Evolutionary conservation across 2,329 filamentous ascomycete species (phyloP).

Genomic region (Aspergillus fumigatus): DNA sequence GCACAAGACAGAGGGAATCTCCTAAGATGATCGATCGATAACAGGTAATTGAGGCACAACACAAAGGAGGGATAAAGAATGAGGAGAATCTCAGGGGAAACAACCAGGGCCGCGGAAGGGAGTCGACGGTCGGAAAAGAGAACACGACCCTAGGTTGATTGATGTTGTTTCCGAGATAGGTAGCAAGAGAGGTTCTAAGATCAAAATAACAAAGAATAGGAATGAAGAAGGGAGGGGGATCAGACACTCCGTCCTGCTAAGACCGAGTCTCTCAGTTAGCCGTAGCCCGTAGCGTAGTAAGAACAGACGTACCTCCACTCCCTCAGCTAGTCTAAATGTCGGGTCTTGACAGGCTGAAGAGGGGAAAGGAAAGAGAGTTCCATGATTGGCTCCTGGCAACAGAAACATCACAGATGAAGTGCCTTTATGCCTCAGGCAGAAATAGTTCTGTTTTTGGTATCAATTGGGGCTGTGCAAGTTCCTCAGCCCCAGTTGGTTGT

Average conservation of each 20-base stretch:
- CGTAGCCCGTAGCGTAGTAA: too few species aligned
- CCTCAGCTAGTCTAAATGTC: background rate
- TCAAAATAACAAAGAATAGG: constrained; percentile 13
- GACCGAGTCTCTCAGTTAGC: background rate
- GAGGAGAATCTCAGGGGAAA: background rate
- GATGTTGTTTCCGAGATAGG: background rate
- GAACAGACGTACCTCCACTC: too few species aligned
- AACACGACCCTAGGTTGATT: constrained; percentile 7
- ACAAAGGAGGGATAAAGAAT: background rate
- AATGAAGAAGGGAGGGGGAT: constrained; percentile 10
- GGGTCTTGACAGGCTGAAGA: constrained; percentile 10
- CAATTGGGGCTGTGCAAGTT: constrained; percentile 6
- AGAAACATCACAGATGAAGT: constrained; percentile 5
- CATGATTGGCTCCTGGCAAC: constrained; percentile 13
- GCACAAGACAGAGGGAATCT: constrained; percentile 4
- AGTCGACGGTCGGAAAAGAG: constrained; percentile 1
- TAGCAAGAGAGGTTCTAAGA: background rate
- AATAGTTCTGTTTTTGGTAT: background rate
- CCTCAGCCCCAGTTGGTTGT: background rate
- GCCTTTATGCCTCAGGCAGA: constrained; percentile 6
- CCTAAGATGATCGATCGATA: background rate
- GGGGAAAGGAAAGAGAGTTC: constrained; percentile 9
- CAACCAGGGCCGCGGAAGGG: constrained; percentile 6
- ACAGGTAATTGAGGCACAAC: background rate
- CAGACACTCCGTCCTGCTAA: background rate